Percentiles rank a stretch among this genome's conserved stretches.
Evolutionary conservation across 768 basidiomycete genomes (phyloP).

Genomic region (Asterophora lycoperdoides): DNA sequence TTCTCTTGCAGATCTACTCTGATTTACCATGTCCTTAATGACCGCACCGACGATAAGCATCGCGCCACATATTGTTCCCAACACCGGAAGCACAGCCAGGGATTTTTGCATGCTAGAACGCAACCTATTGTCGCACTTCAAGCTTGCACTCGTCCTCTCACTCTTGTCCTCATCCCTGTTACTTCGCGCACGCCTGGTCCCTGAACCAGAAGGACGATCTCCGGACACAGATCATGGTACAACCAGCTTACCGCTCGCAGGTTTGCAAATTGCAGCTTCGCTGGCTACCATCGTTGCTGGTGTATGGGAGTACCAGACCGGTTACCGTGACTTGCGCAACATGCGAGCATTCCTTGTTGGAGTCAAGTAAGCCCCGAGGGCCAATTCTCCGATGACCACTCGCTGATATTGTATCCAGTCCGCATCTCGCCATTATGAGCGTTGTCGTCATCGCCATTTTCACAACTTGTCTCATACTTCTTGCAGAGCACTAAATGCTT

Average conservation of each 20-base stretch:
- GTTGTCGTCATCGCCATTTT: conserved; percentile 45
- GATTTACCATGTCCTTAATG: not conserved
- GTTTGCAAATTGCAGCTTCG: conserved; percentile 50
- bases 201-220: conserved; percentile 23
- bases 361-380: conserved; percentile 42
- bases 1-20: not conserved
- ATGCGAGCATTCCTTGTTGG: conserved; percentile 57
- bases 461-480: conserved; percentile 47
- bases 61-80: conserved; percentile 32
- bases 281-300: conserved; percentile 53
- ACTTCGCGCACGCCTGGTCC: conserved; percentile 55
- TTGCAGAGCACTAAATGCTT: conserved; percentile 28
- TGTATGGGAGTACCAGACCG: conserved; percentile 61
- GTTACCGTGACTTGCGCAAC: conserved; percentile 50
- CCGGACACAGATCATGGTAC: conserved; percentile 14
- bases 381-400: conserved; percentile 1
- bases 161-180: conserved; percentile 62
- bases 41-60: not conserved
- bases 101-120: conserved; percentile 80
- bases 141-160: conserved; percentile 59
- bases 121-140: conserved; percentile 66
- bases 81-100: conserved; percentile 58
- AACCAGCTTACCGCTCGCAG: conserved; percentile 44
- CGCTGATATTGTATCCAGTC: conserved; percentile 26
- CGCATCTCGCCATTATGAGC: conserved; percentile 50